These are phyloP conservation scores for Scheffersomyces stipitis DNA, from an alignment of 805 yeast species.

Conservation along the genomic window DNA sequence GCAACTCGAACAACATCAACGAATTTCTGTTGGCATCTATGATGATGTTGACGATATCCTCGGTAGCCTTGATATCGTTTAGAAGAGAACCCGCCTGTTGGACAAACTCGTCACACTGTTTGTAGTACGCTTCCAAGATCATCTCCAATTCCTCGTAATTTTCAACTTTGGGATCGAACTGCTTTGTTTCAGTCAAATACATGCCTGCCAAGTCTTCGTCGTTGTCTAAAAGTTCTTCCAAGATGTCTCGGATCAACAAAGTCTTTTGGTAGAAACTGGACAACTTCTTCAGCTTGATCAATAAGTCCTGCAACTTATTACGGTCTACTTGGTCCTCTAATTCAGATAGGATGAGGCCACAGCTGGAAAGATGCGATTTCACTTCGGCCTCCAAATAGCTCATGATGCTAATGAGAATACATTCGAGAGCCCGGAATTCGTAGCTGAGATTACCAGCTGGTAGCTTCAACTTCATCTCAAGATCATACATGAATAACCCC, in stretches of 20 bases:
- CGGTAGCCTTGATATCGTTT: constrained; percentile 84
- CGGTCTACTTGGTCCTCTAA: constrained; percentile 81
- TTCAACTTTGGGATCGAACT: constrained; percentile 16
- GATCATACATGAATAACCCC: constrained; percentile 80
- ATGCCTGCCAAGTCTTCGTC: constrained; percentile 82
- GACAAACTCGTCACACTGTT: constrained; percentile 89
- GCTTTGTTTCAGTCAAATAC: constrained; percentile 57
- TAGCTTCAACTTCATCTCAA: constrained; percentile 66
- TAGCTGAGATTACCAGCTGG: constrained; percentile 38
- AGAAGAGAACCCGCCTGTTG: constrained; percentile 84
- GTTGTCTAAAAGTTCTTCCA: constrained; percentile 81
- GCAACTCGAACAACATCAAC: constrained; percentile 80
- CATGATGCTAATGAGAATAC: constrained; percentile 78
- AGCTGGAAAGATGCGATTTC: constrained; percentile 52
- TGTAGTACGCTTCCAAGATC: constrained; percentile 83
- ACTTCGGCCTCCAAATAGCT: constrained; percentile 76
- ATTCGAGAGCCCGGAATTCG: constrained; percentile 82
- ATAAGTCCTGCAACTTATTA: constrained; percentile 66
- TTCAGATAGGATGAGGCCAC: constrained; percentile 65
- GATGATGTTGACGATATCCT: constrained; percentile 88
- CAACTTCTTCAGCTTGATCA: constrained; percentile 70
- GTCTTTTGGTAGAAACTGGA: constrained; percentile 75
- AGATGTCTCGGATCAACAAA: constrained; percentile 69
- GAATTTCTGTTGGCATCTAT: constrained; percentile 90
- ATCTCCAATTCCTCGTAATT: constrained; percentile 79